phyloP scores from a whole-genome alignment of 192 early-diverging fungal genomes.

The Backusella tuberculispora region DNA sequence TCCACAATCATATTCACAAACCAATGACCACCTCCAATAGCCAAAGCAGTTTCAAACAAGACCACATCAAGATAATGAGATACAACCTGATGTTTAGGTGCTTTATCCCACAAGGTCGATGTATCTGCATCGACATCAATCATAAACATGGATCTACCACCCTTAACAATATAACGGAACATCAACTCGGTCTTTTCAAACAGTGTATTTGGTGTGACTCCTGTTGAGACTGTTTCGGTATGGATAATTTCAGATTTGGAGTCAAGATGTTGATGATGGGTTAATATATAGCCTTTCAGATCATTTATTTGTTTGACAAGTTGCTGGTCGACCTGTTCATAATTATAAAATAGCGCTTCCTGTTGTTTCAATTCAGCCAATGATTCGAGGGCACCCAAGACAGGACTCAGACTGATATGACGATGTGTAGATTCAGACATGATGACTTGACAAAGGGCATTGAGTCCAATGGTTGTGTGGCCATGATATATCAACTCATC shows the following conservation, averaged over 20 bases:
- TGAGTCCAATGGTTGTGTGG: conserved; percentile 13
- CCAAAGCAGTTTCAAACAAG: conserved; percentile 39
- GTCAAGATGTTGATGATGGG: neutral
- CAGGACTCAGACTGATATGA: neutral
- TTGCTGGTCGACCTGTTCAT: neutral
- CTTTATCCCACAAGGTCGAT: conserved; percentile 26
- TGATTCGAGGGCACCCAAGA: conserved; percentile 22
- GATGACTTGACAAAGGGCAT: conserved; percentile 17
- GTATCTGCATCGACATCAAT: conserved; percentile 40
- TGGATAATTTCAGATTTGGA: neutral
- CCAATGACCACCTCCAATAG: conserved; percentile 42
- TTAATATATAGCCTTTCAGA: neutral
- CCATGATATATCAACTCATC: conserved; percentile 32
- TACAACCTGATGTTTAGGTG: conserved; percentile 24
- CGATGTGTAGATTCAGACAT: neutral
- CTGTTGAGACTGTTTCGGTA: conserved; percentile 24
- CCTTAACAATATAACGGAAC: conserved; percentile 41
- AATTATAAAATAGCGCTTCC: conserved; percentile 5
- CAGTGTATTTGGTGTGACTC: conserved; percentile 20
- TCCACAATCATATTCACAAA: conserved; percentile 43
- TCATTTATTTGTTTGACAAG: neutral
- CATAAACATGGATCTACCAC: conserved; percentile 47
- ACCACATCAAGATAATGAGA: conserved; percentile 43
- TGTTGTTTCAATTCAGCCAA: conserved; percentile 13
- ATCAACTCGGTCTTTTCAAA: conserved; percentile 39